A percentile compares a stretch with the other conserved stretches of the same genome.
Conservation (phyloP, 495 filamentous ascomycete genomes). For the Penicillium arizonense region DNA sequence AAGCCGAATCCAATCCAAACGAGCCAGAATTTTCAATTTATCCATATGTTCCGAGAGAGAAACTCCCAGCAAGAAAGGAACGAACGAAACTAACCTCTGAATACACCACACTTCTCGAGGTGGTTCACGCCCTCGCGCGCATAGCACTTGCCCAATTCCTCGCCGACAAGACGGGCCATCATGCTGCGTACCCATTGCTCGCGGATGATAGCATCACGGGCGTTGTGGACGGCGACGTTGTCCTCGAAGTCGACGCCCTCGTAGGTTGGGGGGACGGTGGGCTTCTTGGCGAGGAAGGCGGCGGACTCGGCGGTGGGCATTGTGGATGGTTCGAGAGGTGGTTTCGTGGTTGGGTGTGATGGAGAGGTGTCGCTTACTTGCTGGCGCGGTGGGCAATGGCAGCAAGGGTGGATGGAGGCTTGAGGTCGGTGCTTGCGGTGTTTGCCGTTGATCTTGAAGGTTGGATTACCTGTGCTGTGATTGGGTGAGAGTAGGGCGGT, state of each 20-base stretch:
- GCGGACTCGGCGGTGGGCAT: slow-evolving; percentile 94
- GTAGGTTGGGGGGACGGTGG: slow-evolving; percentile 89
- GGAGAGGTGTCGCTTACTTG: background rate
- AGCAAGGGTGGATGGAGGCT: slow-evolving; percentile 1
- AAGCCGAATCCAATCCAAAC: background rate
- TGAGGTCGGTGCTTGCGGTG: slow-evolving; percentile 16
- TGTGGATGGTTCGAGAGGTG: slow-evolving; percentile 16
- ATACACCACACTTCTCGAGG: slow-evolving; percentile 88
- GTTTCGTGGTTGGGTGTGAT: background rate
- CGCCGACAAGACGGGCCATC: slow-evolving; percentile 91
- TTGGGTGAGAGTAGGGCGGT: slow-evolving; percentile 24
- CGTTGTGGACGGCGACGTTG: slow-evolving; percentile 82
- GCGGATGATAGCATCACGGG: slow-evolving; percentile 89
- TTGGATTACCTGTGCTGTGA: slow-evolving; percentile 20
- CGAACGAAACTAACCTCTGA: slow-evolving; percentile 66
- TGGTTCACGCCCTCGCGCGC: slow-evolving; percentile 92
- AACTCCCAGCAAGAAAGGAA: slow-evolving; percentile 1
- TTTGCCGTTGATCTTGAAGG: slow-evolving; percentile 21
- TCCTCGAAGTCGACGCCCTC: slow-evolving; percentile 97
- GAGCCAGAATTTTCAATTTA: too few species aligned
- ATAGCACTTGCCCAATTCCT: slow-evolving; percentile 97
- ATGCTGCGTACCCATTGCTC: slow-evolving; percentile 98
- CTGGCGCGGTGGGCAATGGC: background rate
- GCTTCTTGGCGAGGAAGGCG: slow-evolving; percentile 91
- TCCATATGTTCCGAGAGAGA: background rate